Evolutionary conservation across 352 stramenopile genomes (phyloP), one percentile per base, ranked within the genome.

Genomic region (Phytophthora foliorum): DNA sequence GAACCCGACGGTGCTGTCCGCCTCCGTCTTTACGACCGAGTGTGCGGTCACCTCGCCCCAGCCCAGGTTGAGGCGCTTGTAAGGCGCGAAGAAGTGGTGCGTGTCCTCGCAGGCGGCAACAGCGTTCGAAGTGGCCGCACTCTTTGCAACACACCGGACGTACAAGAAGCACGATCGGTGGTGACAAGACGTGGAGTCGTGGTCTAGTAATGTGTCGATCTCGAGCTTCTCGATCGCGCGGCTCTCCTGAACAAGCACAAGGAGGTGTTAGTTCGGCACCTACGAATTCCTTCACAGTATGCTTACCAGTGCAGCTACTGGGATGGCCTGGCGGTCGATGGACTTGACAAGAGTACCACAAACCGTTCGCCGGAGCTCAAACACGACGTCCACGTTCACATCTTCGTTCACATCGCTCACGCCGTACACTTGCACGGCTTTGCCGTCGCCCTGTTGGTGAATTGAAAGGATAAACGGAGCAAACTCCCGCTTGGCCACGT

Each of bases 401-500:
- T 63, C 41, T 50, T 77, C 25, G 27, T 77, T 75, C 5, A 84
- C 22, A 60, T 91, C 83, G 63, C 80, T 91, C 34, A 91, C 74
- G 7, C 64, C 80, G 17, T 76, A 69, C 9, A 88, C 48, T 57
- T 78, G 49, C 6, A 92, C 25, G n/a, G n/a, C 24, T 36, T 58
- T 39, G 6, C 48, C 60, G n/a, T 70, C 56, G 2, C 42, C 17
- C n/a, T 61, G 65, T 21, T 79, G 38, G 36, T 81, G 64, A 6
- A 83, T 65, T 22, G 81, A 84, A 25, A 93, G 36, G 25, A 91
- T 62, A 31, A 96, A 80, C 24, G 89, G 86, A 48, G 86, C 83
- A 75, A 91, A 94, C 19, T 81, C 73, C 10, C 83, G 81, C 60
- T 83, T 82, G 19, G 89, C 77, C 29, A 90, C 80, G 58, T 94